phyloP scores from a whole-genome alignment of 257 asterid species.

The Verbena officinalis region DNA sequence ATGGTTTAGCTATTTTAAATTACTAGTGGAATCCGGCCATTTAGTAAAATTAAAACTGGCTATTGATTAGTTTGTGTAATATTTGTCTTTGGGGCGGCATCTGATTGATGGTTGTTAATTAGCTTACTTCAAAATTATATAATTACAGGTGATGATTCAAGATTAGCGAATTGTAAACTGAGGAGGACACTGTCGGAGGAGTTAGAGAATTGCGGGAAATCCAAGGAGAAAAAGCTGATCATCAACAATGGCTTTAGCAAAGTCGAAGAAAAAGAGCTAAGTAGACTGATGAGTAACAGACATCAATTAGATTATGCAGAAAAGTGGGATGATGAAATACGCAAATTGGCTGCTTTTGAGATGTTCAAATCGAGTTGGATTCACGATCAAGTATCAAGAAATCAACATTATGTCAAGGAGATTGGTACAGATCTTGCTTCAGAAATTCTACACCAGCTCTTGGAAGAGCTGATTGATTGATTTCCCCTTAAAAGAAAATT shows the following conservation, averaged over 20 bases:
- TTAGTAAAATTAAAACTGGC: too few species aligned
- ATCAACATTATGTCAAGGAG: slow-evolving; percentile 34
- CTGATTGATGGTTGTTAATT: too few species aligned
- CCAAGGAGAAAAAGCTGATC: slow-evolving; percentile 16
- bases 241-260: slow-evolving; percentile 3
- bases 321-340: slow-evolving; percentile 41
- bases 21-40: too few species aligned
- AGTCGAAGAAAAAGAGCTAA: slow-evolving; percentile 14
- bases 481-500: not conserved
- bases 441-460: slow-evolving; percentile 47
- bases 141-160: slow-evolving; percentile 43
- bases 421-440: slow-evolving; percentile 49
- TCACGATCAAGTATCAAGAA: slow-evolving; percentile 22
- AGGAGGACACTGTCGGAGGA: slow-evolving; percentile 65
- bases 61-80: too few species aligned
- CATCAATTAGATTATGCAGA: slow-evolving; percentile 12
- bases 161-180: slow-evolving; percentile 50
- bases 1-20: too few species aligned
- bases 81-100: too few species aligned
- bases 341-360: slow-evolving; percentile 51
- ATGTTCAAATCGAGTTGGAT: slow-evolving; percentile 46
- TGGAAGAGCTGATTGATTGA: slow-evolving; percentile 43
- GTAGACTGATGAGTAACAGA: not conserved
- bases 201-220: slow-evolving; percentile 45
- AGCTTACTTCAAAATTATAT: too few species aligned